phyloP scores from a whole-genome alignment of 495 filamentous ascomycete genomes.

The Daldinia decipiens region DNA sequence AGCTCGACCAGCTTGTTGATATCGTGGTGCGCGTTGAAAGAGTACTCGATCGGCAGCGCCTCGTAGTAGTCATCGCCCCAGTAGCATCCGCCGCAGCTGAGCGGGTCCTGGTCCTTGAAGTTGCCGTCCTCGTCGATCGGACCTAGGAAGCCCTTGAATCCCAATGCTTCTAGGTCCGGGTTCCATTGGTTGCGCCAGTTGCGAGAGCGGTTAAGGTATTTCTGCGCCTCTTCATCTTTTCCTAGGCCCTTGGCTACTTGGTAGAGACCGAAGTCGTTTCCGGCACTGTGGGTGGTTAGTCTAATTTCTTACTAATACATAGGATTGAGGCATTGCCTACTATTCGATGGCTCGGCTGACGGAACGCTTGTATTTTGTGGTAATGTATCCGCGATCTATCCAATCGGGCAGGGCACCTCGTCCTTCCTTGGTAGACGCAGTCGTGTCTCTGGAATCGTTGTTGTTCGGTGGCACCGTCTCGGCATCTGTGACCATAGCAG shows the following conservation, averaged over 20 bases:
- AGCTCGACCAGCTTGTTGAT: conserved; percentile 66
- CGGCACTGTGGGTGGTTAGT: conserved; percentile 45
- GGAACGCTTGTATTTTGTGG: conserved; percentile 67
- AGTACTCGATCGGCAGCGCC: conserved; percentile 74
- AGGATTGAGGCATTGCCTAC: conserved; percentile 34
- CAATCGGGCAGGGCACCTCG: conserved; percentile 77
- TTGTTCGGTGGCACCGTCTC: conserved; percentile 70
- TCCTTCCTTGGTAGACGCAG: conserved; percentile 75
- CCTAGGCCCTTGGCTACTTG: conserved; percentile 69
- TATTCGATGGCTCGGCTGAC: conserved; percentile 77
- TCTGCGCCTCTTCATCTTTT: conserved; percentile 61
- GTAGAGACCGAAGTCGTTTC: conserved; percentile 74
- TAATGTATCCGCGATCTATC: conserved; percentile 71
- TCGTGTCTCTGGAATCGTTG: conserved; percentile 66
- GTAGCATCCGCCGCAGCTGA: conserved; percentile 74
- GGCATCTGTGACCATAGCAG: conserved; percentile 76
- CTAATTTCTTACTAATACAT: not conserved
- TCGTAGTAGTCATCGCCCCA: conserved; percentile 71
- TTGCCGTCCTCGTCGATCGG: conserved; percentile 64
- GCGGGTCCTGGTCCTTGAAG: conserved; percentile 68
- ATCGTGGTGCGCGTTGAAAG: conserved; percentile 75
- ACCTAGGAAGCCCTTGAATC: conserved; percentile 72
- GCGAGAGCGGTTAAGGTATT: conserved; percentile 70
- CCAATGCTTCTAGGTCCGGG: conserved; percentile 61
- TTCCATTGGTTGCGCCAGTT: conserved; percentile 84